These are phyloP conservation scores for Colletotrichum sp. DNA, from an alignment of 2,329 filamentous ascomycete species.

Conservation along the genomic window DNA sequence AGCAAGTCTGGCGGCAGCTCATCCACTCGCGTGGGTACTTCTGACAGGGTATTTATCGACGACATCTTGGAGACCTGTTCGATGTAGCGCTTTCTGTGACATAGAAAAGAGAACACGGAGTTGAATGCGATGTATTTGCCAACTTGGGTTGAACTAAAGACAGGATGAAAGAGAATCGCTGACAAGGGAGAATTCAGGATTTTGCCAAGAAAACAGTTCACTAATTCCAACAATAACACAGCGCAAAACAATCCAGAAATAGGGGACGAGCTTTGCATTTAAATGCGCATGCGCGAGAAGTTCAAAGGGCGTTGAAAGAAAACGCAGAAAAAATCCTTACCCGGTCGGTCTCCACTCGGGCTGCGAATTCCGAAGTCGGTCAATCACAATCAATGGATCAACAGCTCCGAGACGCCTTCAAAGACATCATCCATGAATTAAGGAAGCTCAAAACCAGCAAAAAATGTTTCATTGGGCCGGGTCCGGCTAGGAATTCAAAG, in stretches of 20 bases:
- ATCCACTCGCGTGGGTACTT: slow-evolving; percentile 7
- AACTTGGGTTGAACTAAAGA: background rate
- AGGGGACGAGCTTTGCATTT: background rate
- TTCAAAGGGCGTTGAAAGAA: background rate
- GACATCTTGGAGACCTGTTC: background rate
- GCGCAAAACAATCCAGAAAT: background rate
- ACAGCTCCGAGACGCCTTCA: background rate
- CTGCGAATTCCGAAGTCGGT: slow-evolving; percentile 9
- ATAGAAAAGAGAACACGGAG: background rate
- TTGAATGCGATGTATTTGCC: background rate
- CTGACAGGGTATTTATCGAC: slow-evolving; percentile 8
- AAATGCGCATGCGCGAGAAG: background rate
- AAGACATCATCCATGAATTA: background rate
- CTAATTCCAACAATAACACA: background rate
- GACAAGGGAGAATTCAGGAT: background rate
- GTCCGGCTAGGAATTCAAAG: background rate
- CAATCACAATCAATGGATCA: background rate
- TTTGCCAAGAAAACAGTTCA: background rate
- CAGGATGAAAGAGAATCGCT: background rate
- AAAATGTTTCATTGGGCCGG: background rate
- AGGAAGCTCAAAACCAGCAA: background rate
- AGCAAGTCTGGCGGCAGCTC: slow-evolving; percentile 1
- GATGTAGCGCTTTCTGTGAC: background rate
- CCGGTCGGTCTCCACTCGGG: background rate
- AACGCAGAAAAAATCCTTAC: background rate